A percentile compares a stretch with the other conserved stretches of the same genome.
These are phyloP conservation scores for Monosporascus cannonballus DNA, from an alignment of 2,329 filamentous ascomycete genomes.

Conservation along the genomic window DNA sequence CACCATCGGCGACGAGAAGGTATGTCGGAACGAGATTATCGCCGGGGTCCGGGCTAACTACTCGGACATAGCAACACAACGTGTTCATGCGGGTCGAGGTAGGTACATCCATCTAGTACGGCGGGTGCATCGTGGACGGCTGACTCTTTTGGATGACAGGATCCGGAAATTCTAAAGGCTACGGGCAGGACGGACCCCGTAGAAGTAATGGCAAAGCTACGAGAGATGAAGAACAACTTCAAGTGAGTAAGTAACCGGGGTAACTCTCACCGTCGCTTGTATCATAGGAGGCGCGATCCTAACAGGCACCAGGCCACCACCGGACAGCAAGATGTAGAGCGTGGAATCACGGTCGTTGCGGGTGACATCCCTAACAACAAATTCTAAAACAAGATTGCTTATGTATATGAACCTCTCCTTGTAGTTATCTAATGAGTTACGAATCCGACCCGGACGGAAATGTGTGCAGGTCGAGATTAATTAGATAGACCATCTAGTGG, in stretches of 20 bases:
- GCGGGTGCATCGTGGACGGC: slow-evolving; percentile 5
- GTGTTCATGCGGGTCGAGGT: slow-evolving; percentile 90
- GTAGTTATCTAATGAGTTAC: no score
- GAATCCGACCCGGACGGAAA: no score
- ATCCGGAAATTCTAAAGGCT: slow-evolving; percentile 76
- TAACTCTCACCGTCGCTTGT: not conserved
- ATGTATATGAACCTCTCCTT: no score
- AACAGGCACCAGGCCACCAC: slow-evolving; percentile 20
- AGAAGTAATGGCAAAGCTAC: slow-evolving; percentile 76
- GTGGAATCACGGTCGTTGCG: not conserved
- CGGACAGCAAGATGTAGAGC: slow-evolving; percentile 27
- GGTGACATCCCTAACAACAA: not conserved
- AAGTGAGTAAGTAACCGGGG: slow-evolving; percentile 42
- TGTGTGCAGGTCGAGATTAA: not conserved
- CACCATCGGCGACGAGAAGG: slow-evolving; percentile 96
- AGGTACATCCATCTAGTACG: slow-evolving; percentile 23
- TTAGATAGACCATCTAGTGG: not conserved
- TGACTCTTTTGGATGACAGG: slow-evolving; percentile 38
- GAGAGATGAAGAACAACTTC: slow-evolving; percentile 85
- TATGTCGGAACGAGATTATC: slow-evolving; percentile 27
- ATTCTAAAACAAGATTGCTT: not conserved
- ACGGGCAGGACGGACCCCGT: slow-evolving; percentile 76
- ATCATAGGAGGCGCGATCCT: not conserved
- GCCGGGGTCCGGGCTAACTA: slow-evolving; percentile 2
- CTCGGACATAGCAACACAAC: slow-evolving; percentile 65